Conservation (phyloP, 1,284 basidiomycete genomes). For the Sanguinoderma infundibulare region DNA sequence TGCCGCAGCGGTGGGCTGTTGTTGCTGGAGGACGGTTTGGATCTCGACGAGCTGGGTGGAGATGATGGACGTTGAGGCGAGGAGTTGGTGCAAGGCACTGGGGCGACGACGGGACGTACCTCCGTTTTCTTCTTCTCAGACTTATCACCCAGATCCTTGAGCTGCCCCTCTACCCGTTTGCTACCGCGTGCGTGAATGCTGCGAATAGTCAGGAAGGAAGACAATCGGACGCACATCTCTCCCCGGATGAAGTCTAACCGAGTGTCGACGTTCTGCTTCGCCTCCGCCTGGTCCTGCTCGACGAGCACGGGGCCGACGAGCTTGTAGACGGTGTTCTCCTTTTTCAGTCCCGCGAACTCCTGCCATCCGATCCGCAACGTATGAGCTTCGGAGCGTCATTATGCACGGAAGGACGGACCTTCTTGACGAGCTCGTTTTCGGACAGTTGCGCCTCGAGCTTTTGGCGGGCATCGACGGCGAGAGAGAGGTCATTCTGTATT, state of each 20-base stretch:
- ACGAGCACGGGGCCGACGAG: slow-evolving; percentile 91
- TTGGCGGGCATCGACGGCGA: slow-evolving; percentile 79
- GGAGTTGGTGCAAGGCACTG: neutral
- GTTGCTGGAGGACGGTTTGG: slow-evolving; percentile 57
- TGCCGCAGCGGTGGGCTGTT: slow-evolving; percentile 33
- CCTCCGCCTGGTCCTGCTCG: slow-evolving; percentile 89
- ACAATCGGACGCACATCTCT: slow-evolving; percentile 76
- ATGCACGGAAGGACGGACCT: slow-evolving; percentile 50
- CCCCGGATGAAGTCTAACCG: slow-evolving; percentile 88
- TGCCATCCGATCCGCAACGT: slow-evolving; percentile 37
- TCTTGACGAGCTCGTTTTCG: slow-evolving; percentile 92
- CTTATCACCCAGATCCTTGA: slow-evolving; percentile 77
- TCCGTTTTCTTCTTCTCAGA: slow-evolving; percentile 82
- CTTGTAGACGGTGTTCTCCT: slow-evolving; percentile 89
- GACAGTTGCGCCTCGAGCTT: slow-evolving; percentile 86
- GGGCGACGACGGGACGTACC: slow-evolving; percentile 47
- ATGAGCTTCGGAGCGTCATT: neutral
- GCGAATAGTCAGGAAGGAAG: neutral
- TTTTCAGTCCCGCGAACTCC: slow-evolving; percentile 84
- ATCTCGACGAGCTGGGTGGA: slow-evolving; percentile 61
- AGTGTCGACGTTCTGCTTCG: slow-evolving; percentile 89
- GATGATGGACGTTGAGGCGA: slow-evolving; percentile 2
- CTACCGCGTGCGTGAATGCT: slow-evolving; percentile 44
- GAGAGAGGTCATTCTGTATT: slow-evolving; percentile 74
- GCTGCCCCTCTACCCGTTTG: slow-evolving; percentile 78